Conservation (phyloP, 345 rosid genomes). For the Odontarrhena argentea region DNA sequence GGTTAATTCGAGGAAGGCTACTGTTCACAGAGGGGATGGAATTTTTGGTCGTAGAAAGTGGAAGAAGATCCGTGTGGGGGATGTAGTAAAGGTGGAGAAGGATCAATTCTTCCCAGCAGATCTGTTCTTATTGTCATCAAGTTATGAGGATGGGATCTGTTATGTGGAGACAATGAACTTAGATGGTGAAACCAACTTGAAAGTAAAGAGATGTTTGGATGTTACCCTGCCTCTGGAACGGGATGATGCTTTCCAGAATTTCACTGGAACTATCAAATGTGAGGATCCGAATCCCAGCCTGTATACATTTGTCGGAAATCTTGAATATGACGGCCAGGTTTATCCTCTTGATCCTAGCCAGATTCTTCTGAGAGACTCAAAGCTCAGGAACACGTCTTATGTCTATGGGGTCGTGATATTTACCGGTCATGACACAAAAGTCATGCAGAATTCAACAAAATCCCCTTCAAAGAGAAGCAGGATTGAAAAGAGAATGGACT, state of each 20-base stretch:
- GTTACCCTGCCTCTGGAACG: slow-evolving; percentile 50
- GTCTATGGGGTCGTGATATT: slow-evolving; percentile 71
- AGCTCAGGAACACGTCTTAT: slow-evolving; percentile 70
- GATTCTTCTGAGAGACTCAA: slow-evolving; percentile 73
- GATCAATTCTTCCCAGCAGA: slow-evolving; percentile 70
- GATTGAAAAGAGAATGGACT: slow-evolving; percentile 71
- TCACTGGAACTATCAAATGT: slow-evolving; percentile 51
- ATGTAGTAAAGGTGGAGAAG: slow-evolving; percentile 61
- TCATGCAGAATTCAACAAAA: slow-evolving; percentile 57
- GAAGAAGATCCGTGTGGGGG: slow-evolving; percentile 65
- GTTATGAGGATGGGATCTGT: slow-evolving; percentile 79
- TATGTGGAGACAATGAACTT: slow-evolving; percentile 87
- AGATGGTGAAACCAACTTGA: slow-evolving; percentile 77
- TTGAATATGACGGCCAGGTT: slow-evolving; percentile 50
- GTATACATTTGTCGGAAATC: slow-evolving; percentile 69
- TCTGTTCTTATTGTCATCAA: slow-evolving; percentile 67
- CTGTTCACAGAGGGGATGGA: slow-evolving; percentile 53
- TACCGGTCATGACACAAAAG: slow-evolving; percentile 72
- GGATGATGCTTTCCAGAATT: slow-evolving; percentile 48
- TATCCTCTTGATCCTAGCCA: slow-evolving; percentile 60
- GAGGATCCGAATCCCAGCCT: slow-evolving; percentile 82
- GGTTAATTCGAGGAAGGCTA: slow-evolving; percentile 52
- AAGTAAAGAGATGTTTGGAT: slow-evolving; percentile 67
- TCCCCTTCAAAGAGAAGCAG: slow-evolving; percentile 74
- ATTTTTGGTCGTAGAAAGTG: slow-evolving; percentile 51